Base-by-base conservation (phyloP, 108 stramenopile genomes). In the Pseudonitzschia multistriata region DNA sequence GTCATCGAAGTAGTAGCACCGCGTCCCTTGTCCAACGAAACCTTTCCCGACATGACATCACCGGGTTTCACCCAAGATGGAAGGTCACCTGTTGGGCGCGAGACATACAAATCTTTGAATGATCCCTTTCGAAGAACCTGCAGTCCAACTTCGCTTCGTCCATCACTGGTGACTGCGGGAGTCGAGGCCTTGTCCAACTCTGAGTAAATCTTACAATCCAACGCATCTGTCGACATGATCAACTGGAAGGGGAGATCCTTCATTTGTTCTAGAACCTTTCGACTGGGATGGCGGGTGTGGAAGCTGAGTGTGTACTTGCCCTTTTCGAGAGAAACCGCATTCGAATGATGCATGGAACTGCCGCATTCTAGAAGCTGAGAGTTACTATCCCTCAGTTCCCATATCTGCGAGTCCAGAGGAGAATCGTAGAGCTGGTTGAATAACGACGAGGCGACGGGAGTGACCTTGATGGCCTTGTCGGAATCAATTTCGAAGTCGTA, bases 361-460 rank as follows among this genome's bases (percentile, higher is more conserved):
- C 80, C 80, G 60, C 73, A 77, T 36, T 34, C 54, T 21, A 76
- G 31, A 5, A 76, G 62, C 59, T 73, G 62, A 2, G 65, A 50
- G 56, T 80, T 77, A 24, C 27, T 47, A 59, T 76, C 79, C 22
- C 66, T 33, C 37, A 81, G 34, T 50, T 66, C 66, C 80, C 80
- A 81, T 15, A 81, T 28, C 66, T 74, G 75, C 39, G 72, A 66
- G 54, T 81, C 80, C 24, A 81, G 27, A 19, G 80, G 76, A 29
- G 76, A 77, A 60, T 81, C 80, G 48, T 81, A 81, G 0, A 81
- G 27, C 40, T 81, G 79, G 49, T 56, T 56, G 49, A 77, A 77
- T 25, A 81, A 67, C 10, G 72, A 69, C 3, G 75, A 48, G 27
- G 68, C 34, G 5, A 62, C 54, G 10, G 80, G 80, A 0, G 61